Evolutionary conservation across 2,329 filamentous ascomycete species (phyloP), one percentile per base, ranked within the genome.

Genomic region (Fonsecaea multimorphosa): DNA sequence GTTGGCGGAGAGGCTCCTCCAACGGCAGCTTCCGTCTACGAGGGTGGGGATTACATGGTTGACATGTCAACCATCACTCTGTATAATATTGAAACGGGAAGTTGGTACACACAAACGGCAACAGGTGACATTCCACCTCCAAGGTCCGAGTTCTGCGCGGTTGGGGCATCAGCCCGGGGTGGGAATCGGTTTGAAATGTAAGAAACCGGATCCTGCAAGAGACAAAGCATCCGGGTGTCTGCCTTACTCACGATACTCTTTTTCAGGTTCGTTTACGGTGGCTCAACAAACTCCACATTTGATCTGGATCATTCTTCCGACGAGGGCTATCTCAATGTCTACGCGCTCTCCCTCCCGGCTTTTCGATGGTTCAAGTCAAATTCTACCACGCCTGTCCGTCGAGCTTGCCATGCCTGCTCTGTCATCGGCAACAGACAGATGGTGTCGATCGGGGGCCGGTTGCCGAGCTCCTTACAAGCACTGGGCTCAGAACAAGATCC

Each of bases 181-280:
- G 78, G 82, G 61, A 86, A 85, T 14, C 87, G 85, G 9, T 89
- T 88, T 71, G 89, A 89, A 69, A 86, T 89, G 84, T 88, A 71
- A 75, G 84, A 16, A 40, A 19, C 40, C 8, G n/a, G n/a, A n/a
- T n/a, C 44, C 57, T 3, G 29, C 29, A 11, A 51, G 16, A 3
- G 14, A n/a, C 49, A 24, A n/a, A n/a, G 19, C 9, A 24, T 24
- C 3, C 14, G 16, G 1, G 12, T 24, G n/a, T 22, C 3, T 27
- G 2, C 2, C 27, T 36, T 36, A 27, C 57, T 59, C 16, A 59
- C 9, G 1, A 27, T 24, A 3, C 16, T 32, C 22, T 32, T 4
- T 31, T n/a, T n/a, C n/a, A 68, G 66, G 24, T 68, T 66, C 22
- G 59, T 68, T 24, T 68, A 68, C 40, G 66, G 66, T 27, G 66